phyloP scores from a whole-genome alignment of 139 green algal species.

The Pseudopediastrum boryanum region DNA sequence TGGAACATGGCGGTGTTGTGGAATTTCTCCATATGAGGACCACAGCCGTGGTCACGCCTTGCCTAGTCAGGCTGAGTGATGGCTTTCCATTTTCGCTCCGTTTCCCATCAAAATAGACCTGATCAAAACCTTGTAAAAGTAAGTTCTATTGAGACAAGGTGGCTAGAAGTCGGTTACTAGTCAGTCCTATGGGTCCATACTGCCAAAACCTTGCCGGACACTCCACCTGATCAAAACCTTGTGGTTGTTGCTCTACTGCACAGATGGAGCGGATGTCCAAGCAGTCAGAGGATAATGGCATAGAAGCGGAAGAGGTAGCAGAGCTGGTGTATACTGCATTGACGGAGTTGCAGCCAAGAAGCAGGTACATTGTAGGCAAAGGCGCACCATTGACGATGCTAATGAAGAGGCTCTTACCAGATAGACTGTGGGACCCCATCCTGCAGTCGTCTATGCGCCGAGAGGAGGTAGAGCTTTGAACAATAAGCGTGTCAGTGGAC shows the following conservation, averaged over 20 bases:
- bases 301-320: background rate
- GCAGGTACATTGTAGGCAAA: slow-evolving; percentile 18
- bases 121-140: slow-evolving; percentile 11
- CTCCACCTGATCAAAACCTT: background rate
- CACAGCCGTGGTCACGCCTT: too few species aligned
- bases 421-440: slow-evolving; percentile 9
- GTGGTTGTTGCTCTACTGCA: background rate
- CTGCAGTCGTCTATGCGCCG: too few species aligned
- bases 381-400: background rate
- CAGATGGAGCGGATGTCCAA: background rate
- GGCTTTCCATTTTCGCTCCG: background rate
- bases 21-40: too few species aligned
- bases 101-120: background rate
- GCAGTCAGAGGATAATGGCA: background rate
- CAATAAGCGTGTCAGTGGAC: too few species aligned
- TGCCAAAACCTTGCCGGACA: background rate
- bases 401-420: slow-evolving; percentile 4
- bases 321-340: background rate
- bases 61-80: background rate
- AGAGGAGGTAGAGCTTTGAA: too few species aligned
- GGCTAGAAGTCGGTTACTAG: slow-evolving; percentile 4
- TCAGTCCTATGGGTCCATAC: background rate
- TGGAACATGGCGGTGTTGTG: too few species aligned
- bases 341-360: background rate
- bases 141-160: background rate